phyloP scores from a whole-genome alignment of 2,329 filamentous ascomycete genomes.

The Aureobasidium lini region DNA sequence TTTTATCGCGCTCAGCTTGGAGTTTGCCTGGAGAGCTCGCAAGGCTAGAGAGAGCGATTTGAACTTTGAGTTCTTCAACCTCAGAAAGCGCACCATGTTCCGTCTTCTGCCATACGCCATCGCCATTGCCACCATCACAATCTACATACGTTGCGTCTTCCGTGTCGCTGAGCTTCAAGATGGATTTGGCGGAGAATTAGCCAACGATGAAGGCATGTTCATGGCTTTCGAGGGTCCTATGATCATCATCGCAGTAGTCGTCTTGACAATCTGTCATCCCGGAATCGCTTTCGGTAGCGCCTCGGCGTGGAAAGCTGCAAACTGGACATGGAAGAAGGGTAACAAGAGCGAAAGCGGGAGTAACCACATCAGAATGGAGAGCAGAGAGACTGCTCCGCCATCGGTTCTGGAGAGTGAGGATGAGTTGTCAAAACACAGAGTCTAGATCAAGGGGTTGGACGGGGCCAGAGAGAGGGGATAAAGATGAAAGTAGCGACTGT shows the following conservation, averaged over 20 bases:
- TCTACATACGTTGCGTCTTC: constrained; percentile 43
- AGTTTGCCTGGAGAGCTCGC: constrained; percentile 22
- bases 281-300: constrained; percentile 22
- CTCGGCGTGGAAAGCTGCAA: constrained; percentile 8
- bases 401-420: not conserved
- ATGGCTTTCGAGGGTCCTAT: constrained; percentile 44
- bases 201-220: constrained; percentile 39
- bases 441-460: not conserved
- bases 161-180: constrained; percentile 42
- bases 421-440: too few relatives aligned
- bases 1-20: constrained; percentile 34
- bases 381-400: not conserved
- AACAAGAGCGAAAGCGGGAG: not conserved
- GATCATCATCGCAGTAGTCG: constrained; percentile 38
- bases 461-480: too few relatives aligned
- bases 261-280: constrained; percentile 40
- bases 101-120: constrained; percentile 21
- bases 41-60: constrained; percentile 7
- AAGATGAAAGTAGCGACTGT: too few relatives aligned
- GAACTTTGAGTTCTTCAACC: not conserved
- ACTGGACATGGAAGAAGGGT: constrained; percentile 16
- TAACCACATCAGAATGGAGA: not conserved
- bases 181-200: constrained; percentile 39
- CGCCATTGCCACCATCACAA: constrained; percentile 34
- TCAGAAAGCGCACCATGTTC: constrained; percentile 13